Conservation (phyloP, 148 eudicot species). For the Diospyros lotus region DNA sequence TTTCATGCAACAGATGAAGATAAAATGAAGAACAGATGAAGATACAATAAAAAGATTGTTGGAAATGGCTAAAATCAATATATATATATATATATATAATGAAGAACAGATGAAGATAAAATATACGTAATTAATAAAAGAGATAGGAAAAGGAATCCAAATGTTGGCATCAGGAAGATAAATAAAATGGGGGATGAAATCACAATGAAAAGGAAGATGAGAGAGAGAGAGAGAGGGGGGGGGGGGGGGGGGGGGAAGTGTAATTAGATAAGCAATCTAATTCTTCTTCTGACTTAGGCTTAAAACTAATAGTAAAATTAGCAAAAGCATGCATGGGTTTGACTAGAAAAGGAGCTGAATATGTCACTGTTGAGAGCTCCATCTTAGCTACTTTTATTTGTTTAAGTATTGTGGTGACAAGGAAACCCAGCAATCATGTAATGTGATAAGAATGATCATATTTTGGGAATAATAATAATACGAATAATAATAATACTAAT, state of each 20-base stretch:
- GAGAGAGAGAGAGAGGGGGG: no score
- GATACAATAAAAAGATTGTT: no score
- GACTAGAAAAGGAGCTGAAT: background rate
- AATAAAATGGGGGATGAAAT: no score
- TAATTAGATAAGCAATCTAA: no score
- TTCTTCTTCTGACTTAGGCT: constrained; percentile 6
- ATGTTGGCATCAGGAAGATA: background rate
- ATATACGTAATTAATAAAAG: background rate
- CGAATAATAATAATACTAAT: background rate
- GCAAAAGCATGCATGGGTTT: background rate
- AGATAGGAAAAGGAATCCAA: background rate
- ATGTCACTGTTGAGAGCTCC: constrained; percentile 9
- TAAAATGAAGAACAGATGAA: no score
- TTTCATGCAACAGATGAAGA: no score
- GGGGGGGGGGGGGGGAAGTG: no score
- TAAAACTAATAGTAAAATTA: background rate
- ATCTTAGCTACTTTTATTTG: constrained; percentile 9
- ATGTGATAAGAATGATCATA: background rate
- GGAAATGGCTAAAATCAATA: background rate
- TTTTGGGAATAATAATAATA: background rate
- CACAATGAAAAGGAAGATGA: no score
- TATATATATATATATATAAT: background rate
- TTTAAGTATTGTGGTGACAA: constrained; percentile 4
- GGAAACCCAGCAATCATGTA: constrained; percentile 17
- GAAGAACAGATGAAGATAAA: background rate